These are phyloP conservation scores for Punica granatum DNA, from an alignment of 345 rosid genomes.

Conservation along the genomic window DNA sequence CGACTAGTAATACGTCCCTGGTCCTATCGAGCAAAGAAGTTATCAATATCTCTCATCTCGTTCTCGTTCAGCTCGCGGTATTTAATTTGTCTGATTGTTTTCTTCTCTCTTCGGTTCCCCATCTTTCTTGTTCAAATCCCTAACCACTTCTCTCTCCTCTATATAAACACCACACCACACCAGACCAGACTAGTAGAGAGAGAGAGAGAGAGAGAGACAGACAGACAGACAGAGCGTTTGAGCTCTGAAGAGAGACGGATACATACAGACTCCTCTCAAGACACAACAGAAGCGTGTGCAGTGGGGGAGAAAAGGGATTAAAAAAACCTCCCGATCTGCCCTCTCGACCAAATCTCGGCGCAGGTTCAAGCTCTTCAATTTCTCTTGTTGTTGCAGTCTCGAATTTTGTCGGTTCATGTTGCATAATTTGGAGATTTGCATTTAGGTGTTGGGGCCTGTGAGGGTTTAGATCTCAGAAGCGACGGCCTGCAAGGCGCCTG, in stretches of 20 bases:
- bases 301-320: neutral
- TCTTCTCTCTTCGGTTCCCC: neutral
- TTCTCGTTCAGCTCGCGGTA: constrained; percentile 4
- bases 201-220: neutral
- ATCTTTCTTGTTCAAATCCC: constrained; percentile 11
- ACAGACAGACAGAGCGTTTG: neutral
- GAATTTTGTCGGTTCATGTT: neutral
- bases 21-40: neutral
- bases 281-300: neutral
- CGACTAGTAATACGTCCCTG: neutral
- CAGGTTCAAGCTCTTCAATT: constrained; percentile 1
- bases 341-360: neutral
- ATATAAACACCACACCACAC: constrained; percentile 1
- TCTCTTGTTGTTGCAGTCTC: neutral
- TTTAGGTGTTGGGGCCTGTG: constrained; percentile 5
- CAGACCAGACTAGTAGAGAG: constrained; percentile 4
- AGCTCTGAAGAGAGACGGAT: neutral
- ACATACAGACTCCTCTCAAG: constrained; percentile 6
- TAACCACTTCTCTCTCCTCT: constrained; percentile 11
- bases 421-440: constrained; percentile 1
- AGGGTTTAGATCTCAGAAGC: constrained; percentile 5
- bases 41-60: constrained; percentile 8
- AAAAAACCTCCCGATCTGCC: constrained; percentile 7
- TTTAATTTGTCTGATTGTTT: constrained; percentile 5
- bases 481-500: neutral